phyloP scores from a whole-genome alignment of 1,139 yeast genomes.

The Saccharomycopsis phalli region DNA sequence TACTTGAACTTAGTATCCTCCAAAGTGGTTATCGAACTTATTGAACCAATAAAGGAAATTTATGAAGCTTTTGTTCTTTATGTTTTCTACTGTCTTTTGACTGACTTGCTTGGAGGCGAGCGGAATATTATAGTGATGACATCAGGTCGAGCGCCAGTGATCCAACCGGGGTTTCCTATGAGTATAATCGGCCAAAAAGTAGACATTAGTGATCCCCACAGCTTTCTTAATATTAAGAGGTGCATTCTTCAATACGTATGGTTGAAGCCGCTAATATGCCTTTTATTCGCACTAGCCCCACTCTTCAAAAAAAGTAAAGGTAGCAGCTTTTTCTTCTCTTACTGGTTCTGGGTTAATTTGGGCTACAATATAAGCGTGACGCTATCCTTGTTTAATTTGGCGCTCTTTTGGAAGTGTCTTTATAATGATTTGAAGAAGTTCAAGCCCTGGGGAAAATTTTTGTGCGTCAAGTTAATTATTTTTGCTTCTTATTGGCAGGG shows the following conservation, averaged over 20 bases:
- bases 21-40: conserved; percentile 33
- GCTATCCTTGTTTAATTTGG: conserved; percentile 73
- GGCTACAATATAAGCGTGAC: conserved; percentile 76
- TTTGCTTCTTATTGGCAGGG: conserved; percentile 99
- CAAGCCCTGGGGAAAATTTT: conserved; percentile 84
- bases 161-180: conserved; percentile 61
- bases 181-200: conserved; percentile 43
- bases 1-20: conserved; percentile 48
- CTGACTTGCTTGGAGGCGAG: conserved; percentile 87
- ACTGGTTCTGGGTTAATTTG: conserved; percentile 59
- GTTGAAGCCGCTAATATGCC: conserved; percentile 76
- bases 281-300: conserved; percentile 43
- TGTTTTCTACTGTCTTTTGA: conserved; percentile 78
- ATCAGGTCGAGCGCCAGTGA: conserved; percentile 65
- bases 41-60: conserved; percentile 78
- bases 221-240: conserved; percentile 68
- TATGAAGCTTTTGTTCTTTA: conserved; percentile 96
- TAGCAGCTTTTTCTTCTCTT: conserved; percentile 26
- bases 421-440: conserved; percentile 69
- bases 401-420: conserved; percentile 86
- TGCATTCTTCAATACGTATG: conserved; percentile 92
- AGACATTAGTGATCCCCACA: conserved; percentile 80
- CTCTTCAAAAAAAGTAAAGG: conserved; percentile 20
- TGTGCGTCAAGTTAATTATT: conserved; percentile 86
- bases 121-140: conserved; percentile 66